A percentile compares a stretch with the other conserved stretches of the same genome.
Evolutionary conservation across 2,329 filamentous ascomycete genomes (phyloP).

Genomic region (Sporothrix globosa): DNA sequence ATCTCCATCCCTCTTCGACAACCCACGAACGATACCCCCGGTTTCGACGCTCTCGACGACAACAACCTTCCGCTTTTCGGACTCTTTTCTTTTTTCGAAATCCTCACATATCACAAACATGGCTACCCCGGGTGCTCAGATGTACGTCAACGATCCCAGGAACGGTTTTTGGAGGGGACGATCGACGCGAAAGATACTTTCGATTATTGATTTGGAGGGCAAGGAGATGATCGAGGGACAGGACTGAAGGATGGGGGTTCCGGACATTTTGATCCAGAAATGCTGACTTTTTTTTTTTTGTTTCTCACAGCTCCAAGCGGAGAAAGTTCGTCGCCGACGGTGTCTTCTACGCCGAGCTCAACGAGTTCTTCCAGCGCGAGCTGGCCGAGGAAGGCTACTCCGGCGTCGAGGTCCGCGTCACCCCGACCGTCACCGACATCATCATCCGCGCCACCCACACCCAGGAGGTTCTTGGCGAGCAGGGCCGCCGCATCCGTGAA

Average conservation of each 20-base stretch:
- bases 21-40: constrained; percentile 14
- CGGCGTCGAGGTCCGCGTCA: constrained; percentile 99
- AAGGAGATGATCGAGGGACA: neutral
- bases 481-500: constrained; percentile 99
- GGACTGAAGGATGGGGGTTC: neutral
- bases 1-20: constrained; percentile 20
- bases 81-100: constrained; percentile 17
- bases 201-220: neutral
- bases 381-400: constrained; percentile 99
- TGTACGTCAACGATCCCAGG: constrained; percentile 52
- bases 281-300: constrained; percentile 20
- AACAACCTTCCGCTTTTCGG: neutral
- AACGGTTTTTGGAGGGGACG: neutral
- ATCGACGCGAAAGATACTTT: neutral
- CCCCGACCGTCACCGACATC: constrained; percentile 99
- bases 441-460: constrained; percentile 99
- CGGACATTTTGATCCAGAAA: constrained; percentile 11
- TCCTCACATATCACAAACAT: constrained; percentile 47
- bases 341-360: constrained; percentile 99
- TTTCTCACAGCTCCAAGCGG: constrained; percentile 72
- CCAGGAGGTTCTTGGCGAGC: constrained; percentile 99
- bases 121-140: constrained; percentile 64
- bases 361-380: constrained; percentile 99
- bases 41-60: constrained; percentile 15
- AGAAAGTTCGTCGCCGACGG: constrained; percentile 97